Conservation (phyloP, 768 basidiomycete genomes). For the Leccinum longicurvipes region DNA sequence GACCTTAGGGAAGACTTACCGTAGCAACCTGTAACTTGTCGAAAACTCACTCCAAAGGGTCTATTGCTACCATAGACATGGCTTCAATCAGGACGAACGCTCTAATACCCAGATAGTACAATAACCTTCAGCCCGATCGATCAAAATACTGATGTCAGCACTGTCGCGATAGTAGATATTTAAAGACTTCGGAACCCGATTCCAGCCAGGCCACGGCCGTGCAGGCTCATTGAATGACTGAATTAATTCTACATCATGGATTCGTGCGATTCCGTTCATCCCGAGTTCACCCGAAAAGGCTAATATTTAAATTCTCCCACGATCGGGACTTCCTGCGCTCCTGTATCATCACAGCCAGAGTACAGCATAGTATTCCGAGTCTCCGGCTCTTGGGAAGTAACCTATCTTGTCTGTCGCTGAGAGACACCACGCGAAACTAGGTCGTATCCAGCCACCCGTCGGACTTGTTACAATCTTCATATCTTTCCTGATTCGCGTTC, state of each 20-base stretch:
- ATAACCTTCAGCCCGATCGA: neutral
- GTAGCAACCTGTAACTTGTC: neutral
- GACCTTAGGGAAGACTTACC: too few species aligned
- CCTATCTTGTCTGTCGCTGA: neutral
- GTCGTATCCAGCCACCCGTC: neutral
- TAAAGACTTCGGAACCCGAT: too few species aligned
- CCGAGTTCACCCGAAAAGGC: conserved; percentile 6
- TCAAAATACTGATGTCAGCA: neutral
- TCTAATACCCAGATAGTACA: neutral
- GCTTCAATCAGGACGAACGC: neutral
- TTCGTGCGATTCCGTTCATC: neutral
- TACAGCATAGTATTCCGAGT: neutral
- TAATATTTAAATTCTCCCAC: neutral
- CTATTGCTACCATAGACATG: neutral
- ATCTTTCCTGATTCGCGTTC: neutral
- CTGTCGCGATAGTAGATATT: neutral
- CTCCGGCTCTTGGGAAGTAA: neutral
- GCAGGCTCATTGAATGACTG: too few species aligned
- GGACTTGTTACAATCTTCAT: too few species aligned
- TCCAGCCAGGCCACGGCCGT: too few species aligned
- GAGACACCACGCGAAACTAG: neutral
- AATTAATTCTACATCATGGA: neutral
- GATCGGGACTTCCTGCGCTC: neutral
- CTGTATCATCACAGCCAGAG: neutral
- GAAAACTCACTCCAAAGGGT: neutral